A percentile compares a stretch with the other conserved stretches of the same genome.
phyloP scores from a whole-genome alignment of 1,284 basidiomycete species.

The Apiotrichum montevideense region DNA sequence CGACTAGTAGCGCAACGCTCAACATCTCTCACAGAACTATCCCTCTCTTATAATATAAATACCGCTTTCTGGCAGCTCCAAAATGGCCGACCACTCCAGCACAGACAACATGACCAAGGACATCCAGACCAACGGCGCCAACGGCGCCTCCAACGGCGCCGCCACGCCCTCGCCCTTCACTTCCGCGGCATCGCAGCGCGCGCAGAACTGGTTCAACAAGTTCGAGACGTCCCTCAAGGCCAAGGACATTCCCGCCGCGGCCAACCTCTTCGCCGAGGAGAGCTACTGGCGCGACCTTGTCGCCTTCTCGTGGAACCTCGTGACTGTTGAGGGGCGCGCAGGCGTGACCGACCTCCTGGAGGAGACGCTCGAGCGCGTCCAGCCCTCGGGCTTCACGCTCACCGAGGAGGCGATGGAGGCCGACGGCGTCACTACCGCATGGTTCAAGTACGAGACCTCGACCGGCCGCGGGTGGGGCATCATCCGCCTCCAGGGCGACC shows the following conservation, averaged over 20 bases:
- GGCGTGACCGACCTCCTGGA: constrained; percentile 26
- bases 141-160: background rate
- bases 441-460: constrained; percentile 46
- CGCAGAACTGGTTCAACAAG: constrained; percentile 10
- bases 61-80: too few species aligned
- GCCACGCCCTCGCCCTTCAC: background rate
- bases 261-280: constrained; percentile 63
- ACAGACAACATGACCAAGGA: constrained; percentile 6
- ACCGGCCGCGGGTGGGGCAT: constrained; percentile 30
- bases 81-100: too few species aligned
- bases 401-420: constrained; percentile 29
- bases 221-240: constrained; percentile 10
- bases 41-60: too few species aligned
- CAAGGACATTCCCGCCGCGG: constrained; percentile 82
- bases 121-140: background rate
- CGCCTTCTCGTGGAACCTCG: constrained; percentile 58
- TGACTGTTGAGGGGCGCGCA: constrained; percentile 52
- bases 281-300: constrained; percentile 57
- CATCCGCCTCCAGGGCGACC: constrained; percentile 47
- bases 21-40: too few species aligned
- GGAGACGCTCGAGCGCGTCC: constrained; percentile 1
- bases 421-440: constrained; percentile 12
- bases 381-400: constrained; percentile 4
- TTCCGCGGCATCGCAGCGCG: constrained; percentile 3
- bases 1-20: too few species aligned